Base-by-base conservation (phyloP, 805 yeast species). In the Clavispora phyllophila region DNA sequence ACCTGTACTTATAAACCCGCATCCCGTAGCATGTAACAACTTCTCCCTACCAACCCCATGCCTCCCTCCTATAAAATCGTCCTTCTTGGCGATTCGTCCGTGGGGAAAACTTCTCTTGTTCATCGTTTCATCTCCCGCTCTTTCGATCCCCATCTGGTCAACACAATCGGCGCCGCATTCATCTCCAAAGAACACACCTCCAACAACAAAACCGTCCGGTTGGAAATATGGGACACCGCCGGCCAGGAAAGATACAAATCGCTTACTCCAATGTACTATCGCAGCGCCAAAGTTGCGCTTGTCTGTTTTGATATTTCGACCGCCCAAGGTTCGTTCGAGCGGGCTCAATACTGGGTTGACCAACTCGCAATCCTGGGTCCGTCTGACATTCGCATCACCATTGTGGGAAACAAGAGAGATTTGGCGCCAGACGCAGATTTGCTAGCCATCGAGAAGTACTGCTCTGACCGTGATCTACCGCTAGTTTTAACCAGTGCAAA, bases 131-230 rank as follows among this genome's bases (percentile, higher is more conserved):
- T 78, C 33, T 69, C 68, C 48, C 76, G 81, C 53, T 65, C 79
- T 0, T 93, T 91, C 60, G 93, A 87, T 51, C 82, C 79, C 24
- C 78, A 79, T 50, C 78, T 91, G 45, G 87, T 95, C 52, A 86
- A 95, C 34, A 93, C 99, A 2, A 93, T 93, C 42, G 99, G 99
- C n/a, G 99, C 99, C 4, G 99, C 98, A 0, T 93, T 91, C 63
- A 75, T 93, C 31, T 87, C 97, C 14, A 95, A 89, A 60, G 57
- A 79, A 13, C 58, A 68, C 48, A 63, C 75, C 4, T 50, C 60
- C 13, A 20, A 54, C 4, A 28, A 66, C 65, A 29, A 73, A 62
- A 45, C 68, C 59, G 60, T 81, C 63, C 81, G 78, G 54, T 73
- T 82, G 52, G 88, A 83, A 55, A 81, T 83, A 40, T 83, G 93